Evolutionary conservation across 768 basidiomycete species (phyloP), one percentile per base, ranked within the genome.

Genomic region (Tylopilus subfusipes): DNA sequence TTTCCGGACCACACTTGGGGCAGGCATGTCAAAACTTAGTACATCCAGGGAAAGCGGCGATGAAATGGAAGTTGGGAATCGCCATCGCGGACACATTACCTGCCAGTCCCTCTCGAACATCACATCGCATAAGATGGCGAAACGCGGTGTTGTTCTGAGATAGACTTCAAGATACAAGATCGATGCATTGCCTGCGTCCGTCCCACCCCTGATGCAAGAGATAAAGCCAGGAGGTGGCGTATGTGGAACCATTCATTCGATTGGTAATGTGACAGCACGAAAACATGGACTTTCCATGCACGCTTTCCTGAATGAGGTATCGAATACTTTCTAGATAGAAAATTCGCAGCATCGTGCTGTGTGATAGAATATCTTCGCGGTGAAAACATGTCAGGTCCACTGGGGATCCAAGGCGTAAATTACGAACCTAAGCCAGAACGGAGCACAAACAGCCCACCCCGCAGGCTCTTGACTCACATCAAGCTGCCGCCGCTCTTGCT

Each of bases 401-500:
- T 16, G 42, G 46, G 16, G 36, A 22, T 38, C 13, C 51, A 42
- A 34, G 21, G 38, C 33, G 18, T 27, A 52, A 33, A 60, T 56
- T 24, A 63, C 61, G 25, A 64, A 71, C 67, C 59, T 69, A 69
- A 25, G 48, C 48, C 54, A 33, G 29, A 49, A 36, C 25, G 19
- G 38, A 25, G 8, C 24, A 10, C 43, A 44, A 42, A 18, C 34
- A 38, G 4, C 36, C 36, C 52, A 52, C 46, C 14, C 22, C 43
- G 27, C 13, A 49, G 12, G 30, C 27, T 34, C 44, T 39, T 14
- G 48, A 38, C 38, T 46, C 53, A 58, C 52, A 56, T 67, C 51
- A 71, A 34, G 59, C 55, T 49, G 62, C 63, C 7, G 36, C 57
- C 5, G 43, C 55, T 29, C 59, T 59, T 22, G 56, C 59, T 34